phyloP scores from a whole-genome alignment of 2,329 filamentous ascomycete species.

The Bretziella fagacearum region DNA sequence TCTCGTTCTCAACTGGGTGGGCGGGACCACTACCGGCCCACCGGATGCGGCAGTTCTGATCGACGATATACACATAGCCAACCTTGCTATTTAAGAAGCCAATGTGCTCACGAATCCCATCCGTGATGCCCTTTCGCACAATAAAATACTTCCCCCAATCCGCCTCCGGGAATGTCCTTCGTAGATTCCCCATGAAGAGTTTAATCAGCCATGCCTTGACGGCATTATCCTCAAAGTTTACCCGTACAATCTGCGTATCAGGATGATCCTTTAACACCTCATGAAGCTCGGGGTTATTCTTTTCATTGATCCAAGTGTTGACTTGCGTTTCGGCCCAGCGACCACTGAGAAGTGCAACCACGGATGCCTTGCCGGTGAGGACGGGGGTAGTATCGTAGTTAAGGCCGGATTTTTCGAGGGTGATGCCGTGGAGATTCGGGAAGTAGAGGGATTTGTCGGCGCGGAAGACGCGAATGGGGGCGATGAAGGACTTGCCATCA shows the following conservation, averaged over 20 bases:
- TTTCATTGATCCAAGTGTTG: constrained; percentile 48
- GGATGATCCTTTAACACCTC: constrained; percentile 37
- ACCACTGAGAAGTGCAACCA: constrained; percentile 69
- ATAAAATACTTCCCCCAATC: constrained; percentile 47
- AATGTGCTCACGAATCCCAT: constrained; percentile 45
- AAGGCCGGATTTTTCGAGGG: constrained; percentile 41
- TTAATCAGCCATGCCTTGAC: constrained; percentile 44
- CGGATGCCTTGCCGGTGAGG: constrained; percentile 53
- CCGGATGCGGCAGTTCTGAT: constrained; percentile 71
- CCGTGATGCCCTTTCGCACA: constrained; percentile 39
- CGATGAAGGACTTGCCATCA: constrained; percentile 81
- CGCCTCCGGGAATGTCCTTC: constrained; percentile 30
- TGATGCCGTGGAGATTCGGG: constrained; percentile 74
- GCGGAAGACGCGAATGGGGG: constrained; percentile 71
- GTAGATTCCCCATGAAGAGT: constrained; percentile 37
- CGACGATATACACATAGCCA: constrained; percentile 83
- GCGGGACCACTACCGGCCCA: constrained; percentile 76
- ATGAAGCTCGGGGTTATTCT: constrained; percentile 53
- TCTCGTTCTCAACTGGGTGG: constrained; percentile 47
- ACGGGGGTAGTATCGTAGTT: constrained; percentile 55
- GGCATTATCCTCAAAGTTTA: constrained; percentile 75
- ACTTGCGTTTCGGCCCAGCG: constrained; percentile 75
- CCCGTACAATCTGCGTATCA: constrained; percentile 58
- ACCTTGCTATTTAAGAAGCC: constrained; percentile 76
- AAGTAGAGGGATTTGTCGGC: constrained; percentile 74